phyloP scores from a whole-genome alignment of 306 rosid species.

The Ormosia emarginata region DNA sequence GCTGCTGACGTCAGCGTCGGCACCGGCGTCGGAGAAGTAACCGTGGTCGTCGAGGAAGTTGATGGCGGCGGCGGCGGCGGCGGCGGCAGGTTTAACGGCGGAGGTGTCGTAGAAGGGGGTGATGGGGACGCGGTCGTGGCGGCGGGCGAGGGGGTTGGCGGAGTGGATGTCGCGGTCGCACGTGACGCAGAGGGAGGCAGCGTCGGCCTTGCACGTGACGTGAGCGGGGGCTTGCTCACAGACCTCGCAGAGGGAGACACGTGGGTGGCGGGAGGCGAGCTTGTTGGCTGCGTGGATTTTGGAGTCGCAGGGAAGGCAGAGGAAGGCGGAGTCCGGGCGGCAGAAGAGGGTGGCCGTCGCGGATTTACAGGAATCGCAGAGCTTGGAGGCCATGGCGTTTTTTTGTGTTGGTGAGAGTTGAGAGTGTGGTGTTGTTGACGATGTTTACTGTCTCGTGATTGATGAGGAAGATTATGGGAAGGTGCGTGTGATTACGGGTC shows the following conservation, averaged over 20 bases:
- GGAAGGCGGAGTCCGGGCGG: constrained; percentile 90
- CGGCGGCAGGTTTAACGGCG: background rate
- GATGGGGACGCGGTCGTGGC: constrained; percentile 76
- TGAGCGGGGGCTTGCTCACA: constrained; percentile 94
- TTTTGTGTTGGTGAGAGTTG: background rate
- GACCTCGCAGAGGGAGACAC: constrained; percentile 81
- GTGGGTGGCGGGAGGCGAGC: constrained; percentile 94
- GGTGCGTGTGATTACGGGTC: constrained; percentile 18
- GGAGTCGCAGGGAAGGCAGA: constrained; percentile 72
- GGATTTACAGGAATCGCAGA: constrained; percentile 84
- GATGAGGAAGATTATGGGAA: background rate
- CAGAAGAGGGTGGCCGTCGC: constrained; percentile 78
- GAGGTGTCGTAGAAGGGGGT: constrained; percentile 53
- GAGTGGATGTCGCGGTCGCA: constrained; percentile 96
- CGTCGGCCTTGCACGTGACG: constrained; percentile 95
- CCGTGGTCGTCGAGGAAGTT: constrained; percentile 53
- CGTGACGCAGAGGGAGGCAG: constrained; percentile 77
- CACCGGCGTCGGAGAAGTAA: constrained; percentile 55
- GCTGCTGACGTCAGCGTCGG: constrained; percentile 45
- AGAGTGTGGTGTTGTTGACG: too few species aligned
- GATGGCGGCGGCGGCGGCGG: too few species aligned
- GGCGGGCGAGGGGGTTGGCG: constrained; percentile 89
- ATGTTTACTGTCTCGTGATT: too few species aligned
- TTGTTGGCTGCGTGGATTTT: constrained; percentile 90
- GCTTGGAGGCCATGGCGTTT: constrained; percentile 70